Evolutionary conservation across 2,329 filamentous ascomycete genomes (phyloP), one percentile per base, ranked within the genome.

Genomic region (Aaosphaeria pasadenensis): DNA sequence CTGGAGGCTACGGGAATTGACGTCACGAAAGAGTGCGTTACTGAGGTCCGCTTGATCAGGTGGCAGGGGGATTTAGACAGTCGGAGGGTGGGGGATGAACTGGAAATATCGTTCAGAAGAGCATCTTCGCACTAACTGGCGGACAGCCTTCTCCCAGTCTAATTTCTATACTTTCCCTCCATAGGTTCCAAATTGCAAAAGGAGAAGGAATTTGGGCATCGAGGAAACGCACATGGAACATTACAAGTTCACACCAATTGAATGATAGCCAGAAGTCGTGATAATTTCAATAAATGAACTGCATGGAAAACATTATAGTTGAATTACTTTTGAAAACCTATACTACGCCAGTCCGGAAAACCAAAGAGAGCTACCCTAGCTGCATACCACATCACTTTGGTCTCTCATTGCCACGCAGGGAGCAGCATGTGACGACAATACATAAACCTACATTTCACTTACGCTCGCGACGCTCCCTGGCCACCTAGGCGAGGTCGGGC

Each of bases 21-120:
- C 30, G n/a, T 50, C 6, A 44, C 43, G 17, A 47, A 50, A 49
- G 54, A 49, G 0, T 40, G 66, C 35, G 29, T 45, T 5, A 57
- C 58, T 1, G 31, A 53, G 1, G 49, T 66, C 5, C 52, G 38
- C 29, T 55, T 64, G 41, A 54, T 66, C 5, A 55, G 57, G 49
- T 68, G 65, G 64, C 61, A 66, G 42, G 62, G 62, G 0, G 58
- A 66, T 48, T 54, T 66, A 50, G 60, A 64, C 44, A 54, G 52
- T 29, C 57, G 55, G 38, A 9, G 9, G 45, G 59, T 69, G 4
- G 67, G 67, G 1, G 66, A 69, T 47, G 66, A 67, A 52, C 47
- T 70, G 33, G 62, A 67, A 33, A 56, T 69, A 40, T 57, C 66
- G 3, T 66, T 70, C 29, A 62, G 45, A 5, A 60, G 47, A 7